Conservation (phyloP, 768 basidiomycete genomes). For the Mycena filopes region DNA sequence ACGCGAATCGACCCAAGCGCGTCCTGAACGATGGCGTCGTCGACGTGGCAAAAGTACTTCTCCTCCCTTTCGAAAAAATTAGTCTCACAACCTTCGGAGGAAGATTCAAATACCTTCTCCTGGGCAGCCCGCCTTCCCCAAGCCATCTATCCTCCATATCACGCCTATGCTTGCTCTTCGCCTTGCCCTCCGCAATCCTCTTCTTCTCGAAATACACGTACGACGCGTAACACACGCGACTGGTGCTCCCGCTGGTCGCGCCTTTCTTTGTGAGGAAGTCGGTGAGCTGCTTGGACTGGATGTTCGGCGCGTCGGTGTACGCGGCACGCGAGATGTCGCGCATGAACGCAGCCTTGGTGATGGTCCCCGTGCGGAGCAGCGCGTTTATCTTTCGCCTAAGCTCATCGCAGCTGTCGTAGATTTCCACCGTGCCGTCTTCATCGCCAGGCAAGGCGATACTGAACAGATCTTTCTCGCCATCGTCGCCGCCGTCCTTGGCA, state of each 20-base stretch:
- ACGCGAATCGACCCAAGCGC: conserved; percentile 17
- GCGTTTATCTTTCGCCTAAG: conserved; percentile 31
- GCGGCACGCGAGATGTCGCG: conserved; percentile 33
- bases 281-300: conserved; percentile 32
- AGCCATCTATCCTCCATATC: conserved; percentile 35
- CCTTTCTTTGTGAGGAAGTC: conserved; percentile 32
- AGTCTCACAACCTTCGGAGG: too few species aligned
- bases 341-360: conserved; percentile 29
- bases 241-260: conserved; percentile 30
- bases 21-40: conserved; percentile 15
- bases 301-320: conserved; percentile 30
- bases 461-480: conserved; percentile 12
- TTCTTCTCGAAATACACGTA: conserved; percentile 35
- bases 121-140: conserved; percentile 33
- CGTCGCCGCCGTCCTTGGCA: not conserved
- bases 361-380: conserved; percentile 23
- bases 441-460: conserved; percentile 26
- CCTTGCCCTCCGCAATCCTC: conserved; percentile 25
- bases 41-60: conserved; percentile 6
- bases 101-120: too few species aligned
- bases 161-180: conserved; percentile 29
- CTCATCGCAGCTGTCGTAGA: conserved; percentile 31
- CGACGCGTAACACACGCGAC: conserved; percentile 31
- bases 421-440: conserved; percentile 26
- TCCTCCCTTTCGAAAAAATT: too few species aligned